Evolutionary conservation across 2,329 filamentous ascomycete genomes (phyloP).

Genomic region (Zalaria sp.): DNA sequence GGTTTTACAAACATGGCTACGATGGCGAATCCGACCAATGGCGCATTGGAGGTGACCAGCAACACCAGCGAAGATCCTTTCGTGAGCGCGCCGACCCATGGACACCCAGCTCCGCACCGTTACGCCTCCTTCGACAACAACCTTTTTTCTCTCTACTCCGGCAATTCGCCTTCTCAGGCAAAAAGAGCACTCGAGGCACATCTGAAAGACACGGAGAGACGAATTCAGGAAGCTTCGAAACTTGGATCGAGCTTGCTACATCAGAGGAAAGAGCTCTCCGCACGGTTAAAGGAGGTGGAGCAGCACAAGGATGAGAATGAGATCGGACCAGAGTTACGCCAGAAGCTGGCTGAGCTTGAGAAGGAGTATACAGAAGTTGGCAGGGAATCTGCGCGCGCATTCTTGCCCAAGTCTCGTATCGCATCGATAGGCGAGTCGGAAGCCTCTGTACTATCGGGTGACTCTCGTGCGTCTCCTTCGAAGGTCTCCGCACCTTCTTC

Average conservation of each 20-base stretch:
- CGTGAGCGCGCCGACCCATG: conserved; percentile 17
- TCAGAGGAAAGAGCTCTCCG: conserved; percentile 70
- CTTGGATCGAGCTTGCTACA: conserved; percentile 76
- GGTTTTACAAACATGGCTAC: background rate
- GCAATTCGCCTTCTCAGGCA: conserved; percentile 68
- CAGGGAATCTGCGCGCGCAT: conserved; percentile 74
- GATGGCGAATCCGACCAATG: background rate
- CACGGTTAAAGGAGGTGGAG: conserved; percentile 74
- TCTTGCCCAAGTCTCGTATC: conserved; percentile 68
- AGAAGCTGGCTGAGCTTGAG: conserved; percentile 75
- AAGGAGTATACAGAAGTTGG: conserved; percentile 92
- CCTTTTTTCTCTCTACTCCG: conserved; percentile 62
- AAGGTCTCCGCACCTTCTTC: conserved; percentile 72
- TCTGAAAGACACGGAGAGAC: conserved; percentile 78
- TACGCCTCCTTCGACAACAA: conserved; percentile 68
- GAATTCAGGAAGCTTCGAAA: conserved; percentile 81
- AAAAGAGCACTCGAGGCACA: conserved; percentile 84
- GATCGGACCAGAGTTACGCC: conserved; percentile 67
- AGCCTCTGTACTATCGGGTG: conserved; percentile 53
- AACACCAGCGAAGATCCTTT: conserved; percentile 29
- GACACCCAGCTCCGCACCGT: conserved; percentile 39
- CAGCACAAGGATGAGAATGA: conserved; percentile 58
- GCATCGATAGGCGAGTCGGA: conserved; percentile 12
- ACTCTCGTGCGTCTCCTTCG: conserved; percentile 72
- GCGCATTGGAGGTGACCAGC: background rate